Base-by-base conservation (phyloP, 2,329 filamentous ascomycete genomes). In the Fusarium citri region DNA sequence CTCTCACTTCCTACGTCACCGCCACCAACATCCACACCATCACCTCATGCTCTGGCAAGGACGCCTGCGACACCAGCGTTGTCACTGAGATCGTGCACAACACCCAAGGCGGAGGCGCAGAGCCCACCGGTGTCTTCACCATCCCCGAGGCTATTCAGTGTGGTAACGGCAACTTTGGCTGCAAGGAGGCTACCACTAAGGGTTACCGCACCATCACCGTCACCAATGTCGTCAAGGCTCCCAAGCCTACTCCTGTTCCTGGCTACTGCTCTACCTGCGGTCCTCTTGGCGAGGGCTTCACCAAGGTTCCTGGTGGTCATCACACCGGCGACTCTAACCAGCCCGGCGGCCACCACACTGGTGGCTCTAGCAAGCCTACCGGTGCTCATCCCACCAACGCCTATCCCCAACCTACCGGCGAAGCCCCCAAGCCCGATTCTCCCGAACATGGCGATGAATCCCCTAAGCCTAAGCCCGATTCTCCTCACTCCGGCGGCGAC, bases 11-110 rank as follows among this genome's bases (percentile, higher is more conserved):
- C 26, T 80, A 85, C 74, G 78, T 87, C 80, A 87, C 84, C 80
- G 79, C 82, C 72, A 88, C 86, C 68, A 82, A 83, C 74, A 81
- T 86, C 76, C 80, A 85, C 73, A 89, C 87, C 77, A 80, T 89
- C 80, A 88, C 85, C 74, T 84, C 83, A 41, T 89, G 87, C 83
- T 82, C 81, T 47, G 83, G 87, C 49, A 82, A 83, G 57, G 86
- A 57, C 16, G 48, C 70, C 16, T 77, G 75, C 61, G 40, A 46
- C 61, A 71, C 72, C 59, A 66, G 59, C 25, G 59, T 72, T 22
- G 70, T 64, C 4, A 73, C 77, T 14, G 69, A 77, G 55, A 62
- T 76, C 10, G 30, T 76, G 15, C 68, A 69, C 14, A 61, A 66
- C 9, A 76, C 75, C 0, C 72, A 71, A 15, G 55, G 65, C 10